Evolutionary conservation across 1,284 basidiomycete genomes (phyloP).

Genomic region (Trichosporon coremiiforme): DNA sequence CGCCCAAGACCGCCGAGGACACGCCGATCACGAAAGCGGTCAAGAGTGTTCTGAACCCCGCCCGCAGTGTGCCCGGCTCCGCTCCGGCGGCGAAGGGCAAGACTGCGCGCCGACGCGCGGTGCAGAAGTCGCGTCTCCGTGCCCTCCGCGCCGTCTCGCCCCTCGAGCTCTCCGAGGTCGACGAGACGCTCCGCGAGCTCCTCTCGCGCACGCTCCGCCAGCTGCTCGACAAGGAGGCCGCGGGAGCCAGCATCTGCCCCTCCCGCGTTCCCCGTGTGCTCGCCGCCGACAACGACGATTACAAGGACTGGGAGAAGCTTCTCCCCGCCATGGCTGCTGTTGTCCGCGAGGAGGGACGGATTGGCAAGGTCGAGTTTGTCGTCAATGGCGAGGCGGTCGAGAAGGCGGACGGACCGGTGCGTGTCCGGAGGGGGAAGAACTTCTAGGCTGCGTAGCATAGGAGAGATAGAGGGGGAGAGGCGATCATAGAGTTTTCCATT

Average conservation of each 20-base stretch:
- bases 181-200: conserved; percentile 1
- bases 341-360: conserved; percentile 11
- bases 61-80: background rate
- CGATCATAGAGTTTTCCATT: background rate
- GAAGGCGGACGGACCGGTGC: conserved; percentile 13
- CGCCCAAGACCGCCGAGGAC: background rate
- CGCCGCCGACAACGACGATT: conserved; percentile 11
- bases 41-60: conserved; percentile 1
- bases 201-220: conserved; percentile 1
- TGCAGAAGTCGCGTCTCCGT: conserved; percentile 23
- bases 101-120: conserved; percentile 21
- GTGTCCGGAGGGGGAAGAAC: conserved; percentile 22
- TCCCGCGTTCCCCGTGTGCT: conserved; percentile 21
- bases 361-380: conserved; percentile 15
- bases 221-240: conserved; percentile 3
- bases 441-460: background rate
- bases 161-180: background rate
- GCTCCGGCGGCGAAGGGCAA: background rate
- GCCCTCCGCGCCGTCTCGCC: conserved; percentile 18
- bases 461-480: background rate
- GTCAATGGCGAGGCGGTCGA: conserved; percentile 1
- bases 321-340: conserved; percentile 21
- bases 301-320: conserved; percentile 23
- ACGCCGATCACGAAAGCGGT: conserved; percentile 6
- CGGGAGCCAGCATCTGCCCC: conserved; percentile 19